Evolutionary conservation across 257 asterid genomes (phyloP).

Genomic region (Penstemon newberryi): DNA sequence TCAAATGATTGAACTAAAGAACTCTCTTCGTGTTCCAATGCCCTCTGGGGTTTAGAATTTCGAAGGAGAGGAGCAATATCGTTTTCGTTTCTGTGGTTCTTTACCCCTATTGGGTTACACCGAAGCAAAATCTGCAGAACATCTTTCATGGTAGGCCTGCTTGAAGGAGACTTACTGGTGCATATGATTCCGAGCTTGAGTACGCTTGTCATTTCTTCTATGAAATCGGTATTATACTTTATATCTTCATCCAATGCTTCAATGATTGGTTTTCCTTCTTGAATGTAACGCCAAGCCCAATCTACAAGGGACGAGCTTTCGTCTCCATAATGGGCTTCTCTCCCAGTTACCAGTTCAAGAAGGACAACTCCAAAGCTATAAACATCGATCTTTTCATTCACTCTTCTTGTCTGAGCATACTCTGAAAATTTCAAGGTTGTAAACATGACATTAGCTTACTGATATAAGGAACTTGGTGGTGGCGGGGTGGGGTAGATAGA

Average conservation of each 20-base stretch:
- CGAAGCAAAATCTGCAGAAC: conserved; percentile 59
- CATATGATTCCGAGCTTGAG: conserved; percentile 76
- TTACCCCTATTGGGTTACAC: conserved; percentile 36
- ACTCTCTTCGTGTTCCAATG: conserved; percentile 32
- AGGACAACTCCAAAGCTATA: conserved; percentile 87
- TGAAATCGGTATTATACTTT: conserved; percentile 48
- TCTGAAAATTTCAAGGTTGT: conserved; percentile 44
- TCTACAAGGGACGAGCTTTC: conserved; percentile 68
- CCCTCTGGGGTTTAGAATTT: conserved; percentile 33
- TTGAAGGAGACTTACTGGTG: conserved; percentile 54
- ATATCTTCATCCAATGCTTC: conserved; percentile 63
- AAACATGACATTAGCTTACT: conserved; percentile 9
- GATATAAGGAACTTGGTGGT: background rate
- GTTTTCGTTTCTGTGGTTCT: conserved; percentile 37
- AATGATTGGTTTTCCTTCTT: conserved; percentile 44
- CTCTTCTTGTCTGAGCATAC: conserved; percentile 68
- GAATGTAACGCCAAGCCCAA: conserved; percentile 70
- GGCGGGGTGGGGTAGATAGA: background rate
- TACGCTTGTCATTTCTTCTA: conserved; percentile 56
- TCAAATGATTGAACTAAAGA: conserved; percentile 39
- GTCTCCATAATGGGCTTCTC: conserved; percentile 70
- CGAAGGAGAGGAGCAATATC: conserved; percentile 71
- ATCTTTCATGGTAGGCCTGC: conserved; percentile 77
- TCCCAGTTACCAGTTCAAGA: conserved; percentile 74
- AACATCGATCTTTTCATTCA: conserved; percentile 84